Conservation (phyloP, 2,329 filamentous ascomycete species). For the Fusarium luffae region DNA sequence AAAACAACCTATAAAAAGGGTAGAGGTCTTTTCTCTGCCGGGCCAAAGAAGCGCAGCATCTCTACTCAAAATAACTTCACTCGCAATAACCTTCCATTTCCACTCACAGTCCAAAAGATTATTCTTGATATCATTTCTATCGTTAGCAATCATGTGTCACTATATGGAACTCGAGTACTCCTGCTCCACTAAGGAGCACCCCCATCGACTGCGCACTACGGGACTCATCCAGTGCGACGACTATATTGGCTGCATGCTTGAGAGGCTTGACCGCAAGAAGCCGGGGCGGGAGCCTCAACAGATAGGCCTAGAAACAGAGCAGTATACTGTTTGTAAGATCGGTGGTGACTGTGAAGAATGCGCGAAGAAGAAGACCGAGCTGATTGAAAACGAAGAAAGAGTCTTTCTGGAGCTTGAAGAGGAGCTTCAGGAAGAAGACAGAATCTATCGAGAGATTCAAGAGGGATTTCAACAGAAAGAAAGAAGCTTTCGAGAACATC, state of each 20-base stretch:
- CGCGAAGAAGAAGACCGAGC: not conserved
- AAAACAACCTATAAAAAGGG: not conserved
- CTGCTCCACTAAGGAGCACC: constrained; percentile 2
- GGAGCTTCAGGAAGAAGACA: not conserved
- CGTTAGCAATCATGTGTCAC: constrained; percentile 15
- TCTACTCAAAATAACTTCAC: not conserved
- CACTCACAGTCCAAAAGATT: not conserved
- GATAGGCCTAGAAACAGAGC: not conserved
- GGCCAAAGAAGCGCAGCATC: not conserved
- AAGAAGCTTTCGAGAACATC: not conserved
- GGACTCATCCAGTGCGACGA: constrained; percentile 9
- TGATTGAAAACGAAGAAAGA: constrained; percentile 1
- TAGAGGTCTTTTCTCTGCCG: no score
- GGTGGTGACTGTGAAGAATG: constrained; percentile 8
- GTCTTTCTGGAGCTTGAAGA: not conserved
- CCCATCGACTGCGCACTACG: constrained; percentile 3
- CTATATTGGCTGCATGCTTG: not conserved
- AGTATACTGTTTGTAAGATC: not conserved
- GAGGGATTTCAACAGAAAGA: not conserved
- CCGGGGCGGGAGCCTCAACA: not conserved
- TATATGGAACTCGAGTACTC: constrained; percentile 18
- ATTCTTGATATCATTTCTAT: not conserved
- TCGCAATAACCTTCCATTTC: no score
- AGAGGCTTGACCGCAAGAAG: not conserved
- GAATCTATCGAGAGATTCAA: not conserved